These are phyloP conservation scores for Lentinus tigrinus DNA, from an alignment of 768 basidiomycete genomes.

Conservation along the genomic window DNA sequence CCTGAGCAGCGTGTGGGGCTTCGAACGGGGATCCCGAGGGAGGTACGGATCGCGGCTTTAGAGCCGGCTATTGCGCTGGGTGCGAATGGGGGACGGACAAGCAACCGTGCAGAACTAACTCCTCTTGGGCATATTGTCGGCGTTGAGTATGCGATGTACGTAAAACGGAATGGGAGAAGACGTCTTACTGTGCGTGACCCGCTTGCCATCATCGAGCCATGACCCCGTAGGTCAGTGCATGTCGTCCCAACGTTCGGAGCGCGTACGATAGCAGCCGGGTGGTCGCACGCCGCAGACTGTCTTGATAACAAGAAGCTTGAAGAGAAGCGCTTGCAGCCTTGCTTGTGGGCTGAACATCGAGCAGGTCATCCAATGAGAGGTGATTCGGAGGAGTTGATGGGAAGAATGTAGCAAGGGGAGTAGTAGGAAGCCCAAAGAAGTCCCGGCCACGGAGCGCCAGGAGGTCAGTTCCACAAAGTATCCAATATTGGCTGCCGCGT, in stretches of 20 bases:
- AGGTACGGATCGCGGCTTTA: background rate
- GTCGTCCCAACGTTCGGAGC: background rate
- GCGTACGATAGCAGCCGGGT: background rate
- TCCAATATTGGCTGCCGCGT: background rate
- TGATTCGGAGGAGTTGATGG: background rate
- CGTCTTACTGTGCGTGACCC: background rate
- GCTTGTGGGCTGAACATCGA: background rate
- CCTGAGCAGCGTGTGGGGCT: background rate
- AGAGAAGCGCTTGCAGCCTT: background rate
- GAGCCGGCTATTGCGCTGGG: background rate
- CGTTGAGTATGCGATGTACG: background rate
- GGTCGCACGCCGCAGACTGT: background rate
- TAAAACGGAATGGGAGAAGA: slow-evolving; percentile 4
- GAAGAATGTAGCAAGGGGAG: background rate
- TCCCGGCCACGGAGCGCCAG: slow-evolving; percentile 11
- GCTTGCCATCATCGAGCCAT: background rate
- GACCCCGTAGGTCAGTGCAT: background rate
- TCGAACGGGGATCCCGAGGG: background rate
- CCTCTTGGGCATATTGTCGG: slow-evolving; percentile 4
- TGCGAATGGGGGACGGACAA: background rate
- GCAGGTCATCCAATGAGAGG: background rate
- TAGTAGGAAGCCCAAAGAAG: background rate
- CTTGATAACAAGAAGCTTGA: background rate
- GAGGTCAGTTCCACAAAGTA: background rate
- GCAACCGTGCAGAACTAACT: slow-evolving; percentile 6